These are phyloP conservation scores for Lepraria neglecta DNA, from an alignment of 495 filamentous ascomycete genomes.

Conservation along the genomic window DNA sequence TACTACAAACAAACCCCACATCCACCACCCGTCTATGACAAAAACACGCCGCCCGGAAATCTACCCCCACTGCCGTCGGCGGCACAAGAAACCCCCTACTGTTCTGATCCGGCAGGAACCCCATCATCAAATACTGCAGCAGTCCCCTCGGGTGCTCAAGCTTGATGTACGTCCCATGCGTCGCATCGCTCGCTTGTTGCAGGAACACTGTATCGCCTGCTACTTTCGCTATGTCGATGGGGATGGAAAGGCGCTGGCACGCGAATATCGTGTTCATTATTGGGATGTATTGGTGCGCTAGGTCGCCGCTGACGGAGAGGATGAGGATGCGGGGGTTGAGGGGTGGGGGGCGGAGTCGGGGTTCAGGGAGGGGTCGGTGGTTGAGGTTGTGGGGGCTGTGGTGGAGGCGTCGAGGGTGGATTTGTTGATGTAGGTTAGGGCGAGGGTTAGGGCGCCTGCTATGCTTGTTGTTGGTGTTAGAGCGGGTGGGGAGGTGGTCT, in stretches of 20 bases:
- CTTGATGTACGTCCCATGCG: conserved; percentile 77
- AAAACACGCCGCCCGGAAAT: conserved; percentile 96
- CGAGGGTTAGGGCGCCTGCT: conserved; percentile 84
- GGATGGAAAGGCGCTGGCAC: conserved; percentile 63
- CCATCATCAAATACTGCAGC: conserved; percentile 91
- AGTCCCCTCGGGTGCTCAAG: conserved; percentile 59
- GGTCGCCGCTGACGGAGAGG: conserved; percentile 70
- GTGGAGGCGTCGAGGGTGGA: conserved; percentile 36
- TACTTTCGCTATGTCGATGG: conserved; percentile 84
- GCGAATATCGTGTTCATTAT: conserved; percentile 98
- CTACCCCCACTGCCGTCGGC: conserved; percentile 79
- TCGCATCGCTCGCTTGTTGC: conserved; percentile 89
- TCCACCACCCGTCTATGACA: conserved; percentile 89
- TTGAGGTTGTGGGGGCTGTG: conserved; percentile 27
- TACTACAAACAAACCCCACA: conserved; percentile 88
- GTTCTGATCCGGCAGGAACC: conserved; percentile 72
- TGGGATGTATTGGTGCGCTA: conserved; percentile 88
- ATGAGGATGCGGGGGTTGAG: conserved; percentile 85
- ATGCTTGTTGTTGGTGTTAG: conserved; percentile 73
- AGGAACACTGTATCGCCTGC: conserved; percentile 85
- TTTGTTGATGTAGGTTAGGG: conserved; percentile 80
- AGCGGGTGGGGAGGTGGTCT: conserved; percentile 52
- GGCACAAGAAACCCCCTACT: conserved; percentile 59
- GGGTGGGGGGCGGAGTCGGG: conserved; percentile 39
- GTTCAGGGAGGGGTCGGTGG: conserved; percentile 33